Percentiles rank a stretch among this genome's conserved stretches.
These are phyloP conservation scores for Arthrobotrys sinensis DNA, from an alignment of 2,329 filamentous ascomycete species.

Conservation along the genomic window DNA sequence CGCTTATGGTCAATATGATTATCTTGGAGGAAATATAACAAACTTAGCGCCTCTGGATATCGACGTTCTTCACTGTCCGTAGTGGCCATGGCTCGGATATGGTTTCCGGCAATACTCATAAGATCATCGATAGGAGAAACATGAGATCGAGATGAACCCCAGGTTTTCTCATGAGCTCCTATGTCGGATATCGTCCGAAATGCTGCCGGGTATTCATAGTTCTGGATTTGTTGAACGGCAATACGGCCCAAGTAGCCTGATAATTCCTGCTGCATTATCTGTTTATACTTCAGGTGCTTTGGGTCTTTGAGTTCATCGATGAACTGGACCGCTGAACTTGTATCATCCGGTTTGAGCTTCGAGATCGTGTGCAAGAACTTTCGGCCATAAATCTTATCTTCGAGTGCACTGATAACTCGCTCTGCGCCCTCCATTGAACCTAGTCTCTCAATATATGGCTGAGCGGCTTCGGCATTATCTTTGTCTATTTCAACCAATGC, in stretches of 20 bases:
- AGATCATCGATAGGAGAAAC: not conserved
- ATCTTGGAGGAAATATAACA: not conserved
- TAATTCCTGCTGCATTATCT: not conserved
- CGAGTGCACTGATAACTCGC: conserved; percentile 2
- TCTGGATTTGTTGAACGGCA: not conserved
- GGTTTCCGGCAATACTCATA: not conserved
- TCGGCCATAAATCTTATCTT: conserved; percentile 8
- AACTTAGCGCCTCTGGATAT: not conserved
- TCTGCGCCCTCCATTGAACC: conserved; percentile 20
- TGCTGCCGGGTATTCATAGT: not conserved
- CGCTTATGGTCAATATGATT: not conserved
- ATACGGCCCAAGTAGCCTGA: not conserved
- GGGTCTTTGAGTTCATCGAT: not conserved
- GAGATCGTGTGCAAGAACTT: not conserved
- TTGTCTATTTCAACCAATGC: conserved; percentile 21
- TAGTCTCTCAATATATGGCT: conserved; percentile 38
- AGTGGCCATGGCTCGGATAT: not conserved
- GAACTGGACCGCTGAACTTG: not conserved
- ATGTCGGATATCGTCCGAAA: not conserved
- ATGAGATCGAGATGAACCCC: not conserved
- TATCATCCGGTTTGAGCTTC: conserved; percentile 2
- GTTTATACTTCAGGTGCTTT: not conserved
- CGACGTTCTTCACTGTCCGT: not conserved
- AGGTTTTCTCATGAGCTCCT: not conserved
- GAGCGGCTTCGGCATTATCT: conserved; percentile 1